phyloP scores from a whole-genome alignment of 2,329 filamentous ascomycete species.

The Lachnellula cervina region DNA sequence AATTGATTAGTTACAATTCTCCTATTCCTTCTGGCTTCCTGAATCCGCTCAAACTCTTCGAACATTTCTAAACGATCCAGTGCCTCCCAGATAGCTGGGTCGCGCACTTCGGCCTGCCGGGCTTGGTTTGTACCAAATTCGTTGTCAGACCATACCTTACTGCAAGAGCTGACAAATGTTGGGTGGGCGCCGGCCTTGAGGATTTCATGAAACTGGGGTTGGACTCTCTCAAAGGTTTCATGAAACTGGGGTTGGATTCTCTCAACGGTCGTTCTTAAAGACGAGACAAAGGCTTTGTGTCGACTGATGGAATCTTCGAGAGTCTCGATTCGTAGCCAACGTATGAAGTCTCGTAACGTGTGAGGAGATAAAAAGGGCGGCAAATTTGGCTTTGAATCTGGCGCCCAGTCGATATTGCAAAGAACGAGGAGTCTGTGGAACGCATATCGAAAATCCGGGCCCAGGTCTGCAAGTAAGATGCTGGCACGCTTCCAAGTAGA shows the following conservation, averaged over 20 bases:
- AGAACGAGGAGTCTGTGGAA: conserved; percentile 23
- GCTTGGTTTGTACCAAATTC: no score
- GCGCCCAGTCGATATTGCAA: conserved; percentile 19
- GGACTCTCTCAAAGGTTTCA: background rate
- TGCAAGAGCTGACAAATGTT: background rate
- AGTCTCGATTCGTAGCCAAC: conserved; percentile 16
- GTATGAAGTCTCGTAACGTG: conserved; percentile 15
- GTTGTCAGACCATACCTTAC: no score
- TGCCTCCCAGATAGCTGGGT: background rate
- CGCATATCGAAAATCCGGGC: conserved; percentile 12
- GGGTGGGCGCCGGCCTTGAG: background rate
- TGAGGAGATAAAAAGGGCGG: background rate
- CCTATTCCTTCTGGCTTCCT: background rate
- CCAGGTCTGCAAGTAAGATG: conserved; percentile 10
- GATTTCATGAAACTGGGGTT: background rate
- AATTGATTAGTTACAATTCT: background rate
- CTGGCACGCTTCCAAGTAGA: conserved; percentile 15
- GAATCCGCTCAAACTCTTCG: background rate
- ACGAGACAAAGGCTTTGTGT: background rate
- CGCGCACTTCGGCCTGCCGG: no score
- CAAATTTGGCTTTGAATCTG: background rate
- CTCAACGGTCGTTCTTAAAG: background rate
- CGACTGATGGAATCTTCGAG: conserved; percentile 11
- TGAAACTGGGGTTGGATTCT: background rate
- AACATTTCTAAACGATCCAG: background rate